Evolutionary conservation across 306 rosid genomes (phyloP).

Genomic region (Cucumis hystrix): DNA sequence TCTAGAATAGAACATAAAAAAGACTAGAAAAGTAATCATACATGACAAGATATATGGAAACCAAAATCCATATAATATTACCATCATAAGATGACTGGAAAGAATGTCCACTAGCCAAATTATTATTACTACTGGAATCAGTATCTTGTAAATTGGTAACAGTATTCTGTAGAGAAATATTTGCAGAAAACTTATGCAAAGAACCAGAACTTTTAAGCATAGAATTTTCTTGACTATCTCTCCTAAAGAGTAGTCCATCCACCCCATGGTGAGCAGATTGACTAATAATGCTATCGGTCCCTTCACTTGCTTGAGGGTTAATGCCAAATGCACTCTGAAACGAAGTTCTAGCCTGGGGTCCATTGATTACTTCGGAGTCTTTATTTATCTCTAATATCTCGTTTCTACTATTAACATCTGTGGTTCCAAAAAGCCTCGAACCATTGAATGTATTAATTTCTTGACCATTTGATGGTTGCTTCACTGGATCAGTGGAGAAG

Average conservation of each 20-base stretch:
- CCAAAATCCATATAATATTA: slow-evolving; percentile 9
- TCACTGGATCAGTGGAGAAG: slow-evolving; percentile 18
- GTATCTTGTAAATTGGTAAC: slow-evolving; percentile 19
- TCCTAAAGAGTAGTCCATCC: slow-evolving; percentile 30
- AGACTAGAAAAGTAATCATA: slow-evolving; percentile 1
- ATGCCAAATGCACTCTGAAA: slow-evolving; percentile 23
- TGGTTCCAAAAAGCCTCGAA: slow-evolving; percentile 17
- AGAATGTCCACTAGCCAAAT: slow-evolving; percentile 19
- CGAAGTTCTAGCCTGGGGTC: slow-evolving; percentile 18
- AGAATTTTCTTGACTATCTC: slow-evolving; percentile 34
- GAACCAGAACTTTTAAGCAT: slow-evolving; percentile 21
- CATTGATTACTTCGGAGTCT: slow-evolving; percentile 16
- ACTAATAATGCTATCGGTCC: slow-evolving; percentile 22
- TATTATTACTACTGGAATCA: slow-evolving; percentile 31
- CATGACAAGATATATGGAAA: neutral
- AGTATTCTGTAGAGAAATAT: slow-evolving; percentile 38
- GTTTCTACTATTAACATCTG: slow-evolving; percentile 22
- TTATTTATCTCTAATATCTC: slow-evolving; percentile 23
- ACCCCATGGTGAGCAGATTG: slow-evolving; percentile 27
- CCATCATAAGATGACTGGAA: slow-evolving; percentile 39
- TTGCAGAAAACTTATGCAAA: slow-evolving; percentile 28
- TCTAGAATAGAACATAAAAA: slow-evolving; percentile 1
- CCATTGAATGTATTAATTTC: slow-evolving; percentile 25
- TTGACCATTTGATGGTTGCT: slow-evolving; percentile 24
- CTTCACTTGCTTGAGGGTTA: slow-evolving; percentile 28